Base-by-base conservation (phyloP, 208 protist species). In the Leishmania martiniquensis region DNA sequence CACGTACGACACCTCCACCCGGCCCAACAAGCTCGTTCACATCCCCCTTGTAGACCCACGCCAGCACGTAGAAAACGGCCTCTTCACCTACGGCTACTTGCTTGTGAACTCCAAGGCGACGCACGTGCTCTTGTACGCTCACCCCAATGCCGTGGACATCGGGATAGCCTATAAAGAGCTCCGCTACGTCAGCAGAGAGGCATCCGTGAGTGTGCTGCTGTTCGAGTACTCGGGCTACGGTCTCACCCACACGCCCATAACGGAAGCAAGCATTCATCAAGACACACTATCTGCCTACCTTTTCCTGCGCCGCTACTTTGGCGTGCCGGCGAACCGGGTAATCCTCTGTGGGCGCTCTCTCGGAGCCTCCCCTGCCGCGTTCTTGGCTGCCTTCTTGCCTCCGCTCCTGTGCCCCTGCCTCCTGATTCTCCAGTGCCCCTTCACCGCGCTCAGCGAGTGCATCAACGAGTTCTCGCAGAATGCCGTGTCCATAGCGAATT, bases 181-280 rank as follows among this genome's bases (percentile, higher is more conserved):
- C 62, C 88, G 85, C 55, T 85, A 91, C 67, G 63, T 97, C 17
- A 75, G 85, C 76, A 81, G 89, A 67, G 80, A 88, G 39, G 84
- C 87, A 22, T 85, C 82, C 49, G 82, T 91, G 15, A 87, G 87
- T 51, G 88, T 96, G 17, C 76, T 97, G 15, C 67, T 90, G 20
- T 92, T 94, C 59, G 93, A 97, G 77, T 97, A 96, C 83, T 88
- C 80, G 17, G 93, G 93, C 55, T 97, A 97, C 77, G 93, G 93
- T n/a, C 83, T 95, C 54, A 83, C 83, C 0, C 75, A 77, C 45
- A 85, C 75, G 32, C 85, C 87, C 1, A 89, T 89, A 20, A 90
- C 85, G 15, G 93, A 95, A 80, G 78, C 62, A 0, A 90, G 85
- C 74, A 88, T 93, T 59, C 82, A 93, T 66, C 81, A 87, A 60